Base-by-base conservation (phyloP, 2,329 filamentous ascomycete species). In the Metarhizium rileyi region DNA sequence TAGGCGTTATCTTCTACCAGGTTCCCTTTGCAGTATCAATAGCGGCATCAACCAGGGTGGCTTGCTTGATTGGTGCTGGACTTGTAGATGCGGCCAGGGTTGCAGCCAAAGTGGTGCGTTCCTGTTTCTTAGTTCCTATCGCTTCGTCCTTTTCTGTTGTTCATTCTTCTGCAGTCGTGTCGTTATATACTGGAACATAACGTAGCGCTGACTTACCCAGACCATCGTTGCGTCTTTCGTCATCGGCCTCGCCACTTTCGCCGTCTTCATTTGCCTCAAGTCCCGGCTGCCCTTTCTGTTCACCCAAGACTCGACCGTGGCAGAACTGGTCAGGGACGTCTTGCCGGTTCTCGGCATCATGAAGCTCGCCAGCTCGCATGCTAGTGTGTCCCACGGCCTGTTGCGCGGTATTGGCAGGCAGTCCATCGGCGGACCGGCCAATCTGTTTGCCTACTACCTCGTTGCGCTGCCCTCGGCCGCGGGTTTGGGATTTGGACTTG, bases 341-440 rank as follows among this genome's bases (percentile, higher is more conserved):
- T 74, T 95, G 14, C 88, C 89, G 0, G 69, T 95, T 1, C 87
- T 86, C 50, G 89, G 89, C 0, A 76, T 86, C 0, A 93, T 95
- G 73, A 88, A 95, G 62, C 76, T 95, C n/a, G 90, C 93, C 57
- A 90, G 96, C 64, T n/a, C n/a, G n/a, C n/a, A n/a, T n/a, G n/a
- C n/a, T n/a, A n/a, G n/a, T n/a, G n/a, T n/a, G n/a, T n/a, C 86
- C 46, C 90, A 91, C 59, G 90, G 90, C 25, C 75, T 95, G 26
- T 74, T 96, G 16, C 78, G 90, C 25, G 90, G 90, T 5, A 77
- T 95, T 8, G 90, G 90, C 0, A 78, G 84, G 40, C 90, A 96
- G 65, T 83, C 87, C 51, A 80, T 95, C 50, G 90, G 90, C 12
- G 89, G 90, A 0, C 95, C 90, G 60, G 83, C 90, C 3, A 91